Conservation (phyloP, 805 yeast species). For the Candida ficus region DNA sequence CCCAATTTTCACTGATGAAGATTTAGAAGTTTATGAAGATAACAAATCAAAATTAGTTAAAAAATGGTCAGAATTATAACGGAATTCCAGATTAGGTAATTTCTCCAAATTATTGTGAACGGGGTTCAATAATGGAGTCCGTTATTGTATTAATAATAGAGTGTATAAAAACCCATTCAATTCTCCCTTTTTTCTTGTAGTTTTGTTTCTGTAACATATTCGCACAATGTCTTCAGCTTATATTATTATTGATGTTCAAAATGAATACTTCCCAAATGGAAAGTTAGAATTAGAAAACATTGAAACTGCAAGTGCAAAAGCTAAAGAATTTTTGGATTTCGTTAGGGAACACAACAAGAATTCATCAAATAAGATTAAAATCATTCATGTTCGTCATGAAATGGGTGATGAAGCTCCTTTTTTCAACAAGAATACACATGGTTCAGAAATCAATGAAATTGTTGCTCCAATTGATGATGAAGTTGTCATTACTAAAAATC, state of each 20-base stretch:
- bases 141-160: too few relatives aligned
- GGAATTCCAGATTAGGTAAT: too few relatives aligned
- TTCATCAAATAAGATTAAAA: not conserved
- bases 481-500: slow-evolving; percentile 8
- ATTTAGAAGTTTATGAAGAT: too few relatives aligned
- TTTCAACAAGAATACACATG: slow-evolving; percentile 8
- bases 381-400: slow-evolving; percentile 16
- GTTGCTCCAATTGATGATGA: slow-evolving; percentile 12
- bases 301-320: slow-evolving; percentile 9
- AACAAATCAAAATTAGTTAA: too few relatives aligned
- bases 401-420: slow-evolving; percentile 6
- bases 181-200: not conserved
- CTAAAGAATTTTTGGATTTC: slow-evolving; percentile 10
- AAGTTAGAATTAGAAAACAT: slow-evolving; percentile 11
- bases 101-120: too few relatives aligned
- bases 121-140: not conserved
- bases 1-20: too few relatives aligned
- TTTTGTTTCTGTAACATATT: not conserved
- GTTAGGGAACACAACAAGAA: slow-evolving; percentile 10
- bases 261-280: slow-evolving; percentile 18
- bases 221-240: slow-evolving; percentile 7
- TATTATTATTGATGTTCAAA: slow-evolving; percentile 18
- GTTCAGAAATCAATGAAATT: slow-evolving; percentile 11
- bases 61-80: too few relatives aligned
- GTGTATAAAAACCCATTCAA: too few relatives aligned